Evolutionary conservation across 1,139 yeast genomes (phyloP), one percentile per base, ranked within the genome.

Genomic region (Geotrichum aggregatum): DNA sequence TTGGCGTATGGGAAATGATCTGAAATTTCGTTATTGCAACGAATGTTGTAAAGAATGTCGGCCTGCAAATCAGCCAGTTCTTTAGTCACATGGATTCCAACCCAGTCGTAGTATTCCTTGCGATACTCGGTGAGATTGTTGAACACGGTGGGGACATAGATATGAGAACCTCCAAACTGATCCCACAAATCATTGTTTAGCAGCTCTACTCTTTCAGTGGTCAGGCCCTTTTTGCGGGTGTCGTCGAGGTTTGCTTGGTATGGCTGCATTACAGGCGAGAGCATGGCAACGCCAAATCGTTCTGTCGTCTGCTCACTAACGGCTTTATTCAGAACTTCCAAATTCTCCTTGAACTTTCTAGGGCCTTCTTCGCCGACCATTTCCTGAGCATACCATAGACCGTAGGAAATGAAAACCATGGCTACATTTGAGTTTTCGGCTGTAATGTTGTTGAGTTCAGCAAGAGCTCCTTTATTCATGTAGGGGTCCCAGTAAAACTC

Each of bases 401-500:
- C 63, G 22, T 53, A 47, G 2, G 62, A 59, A 16, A 57, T 48
- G 31, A 52, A 58, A 7, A 57, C 40, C 45, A 53, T 46, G 5
- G 57, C 60, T 13, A 54, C 47, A 14, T 52, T 54, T 16, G 52
- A 44, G 33, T 49, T 35, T 21, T 50, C 31, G 3, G 56, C 45
- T 13, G 44, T 46, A 16, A 18, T 44, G 35, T 41, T 36, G 33
- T 48, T 55, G 39, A 56, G 44, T 21, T 44, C 49, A 13, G 43
- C 50, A 28, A 50, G 24, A 7, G 49, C 59, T 14, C 54, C 54
- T 18, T 52, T 47, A 35, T 54, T 52, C 51, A 61, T 54, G 35
- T 52, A 59, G 11, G 64, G 64, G 18, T 61, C 63, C 63, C 63
- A 61, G 34, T 52, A 49, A 41, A 60, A 61, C 53, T 54, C 58